Evolutionary conservation across 192 early-diverging fungal species (phyloP).

Genomic region (Dimargaris cristalligena): DNA sequence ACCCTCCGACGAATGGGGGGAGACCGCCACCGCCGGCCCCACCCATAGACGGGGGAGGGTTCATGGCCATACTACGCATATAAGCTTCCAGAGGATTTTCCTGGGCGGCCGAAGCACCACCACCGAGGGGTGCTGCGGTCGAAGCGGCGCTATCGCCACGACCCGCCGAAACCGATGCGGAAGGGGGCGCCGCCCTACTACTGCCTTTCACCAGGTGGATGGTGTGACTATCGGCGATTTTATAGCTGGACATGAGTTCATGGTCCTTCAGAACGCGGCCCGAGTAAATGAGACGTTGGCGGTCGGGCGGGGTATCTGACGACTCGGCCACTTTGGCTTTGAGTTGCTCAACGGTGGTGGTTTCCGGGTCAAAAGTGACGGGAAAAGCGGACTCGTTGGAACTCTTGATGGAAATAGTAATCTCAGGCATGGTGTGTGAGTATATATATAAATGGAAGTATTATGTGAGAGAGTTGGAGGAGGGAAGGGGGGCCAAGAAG

Average conservation of each 20-base stretch:
- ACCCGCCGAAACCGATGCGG: constrained; percentile 19
- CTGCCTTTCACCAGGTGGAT: constrained; percentile 79
- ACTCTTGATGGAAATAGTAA: constrained; percentile 57
- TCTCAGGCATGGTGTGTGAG: constrained; percentile 30
- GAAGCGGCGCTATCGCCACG: constrained; percentile 18
- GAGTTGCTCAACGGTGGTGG: constrained; percentile 47
- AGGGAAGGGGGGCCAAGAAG: background rate
- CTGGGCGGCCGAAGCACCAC: background rate
- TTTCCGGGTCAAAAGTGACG: constrained; percentile 37
- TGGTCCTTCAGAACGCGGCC: constrained; percentile 88
- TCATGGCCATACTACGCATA: too few species aligned
- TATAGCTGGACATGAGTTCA: constrained; percentile 59
- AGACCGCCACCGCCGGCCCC: background rate
- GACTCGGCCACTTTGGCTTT: constrained; percentile 56
- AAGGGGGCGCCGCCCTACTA: constrained; percentile 26
- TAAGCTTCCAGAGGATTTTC: too few species aligned
- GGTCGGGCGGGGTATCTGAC: constrained; percentile 41
- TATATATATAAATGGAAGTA: too few species aligned
- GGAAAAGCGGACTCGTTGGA: constrained; percentile 54
- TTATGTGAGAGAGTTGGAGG: background rate
- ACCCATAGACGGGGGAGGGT: too few species aligned
- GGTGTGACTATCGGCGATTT: constrained; percentile 71
- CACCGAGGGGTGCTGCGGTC: constrained; percentile 5
- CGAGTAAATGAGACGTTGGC: constrained; percentile 82
- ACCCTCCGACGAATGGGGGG: too few species aligned